Conservation (phyloP, 345 rosid genomes). For the Hevea brasiliensis region DNA sequence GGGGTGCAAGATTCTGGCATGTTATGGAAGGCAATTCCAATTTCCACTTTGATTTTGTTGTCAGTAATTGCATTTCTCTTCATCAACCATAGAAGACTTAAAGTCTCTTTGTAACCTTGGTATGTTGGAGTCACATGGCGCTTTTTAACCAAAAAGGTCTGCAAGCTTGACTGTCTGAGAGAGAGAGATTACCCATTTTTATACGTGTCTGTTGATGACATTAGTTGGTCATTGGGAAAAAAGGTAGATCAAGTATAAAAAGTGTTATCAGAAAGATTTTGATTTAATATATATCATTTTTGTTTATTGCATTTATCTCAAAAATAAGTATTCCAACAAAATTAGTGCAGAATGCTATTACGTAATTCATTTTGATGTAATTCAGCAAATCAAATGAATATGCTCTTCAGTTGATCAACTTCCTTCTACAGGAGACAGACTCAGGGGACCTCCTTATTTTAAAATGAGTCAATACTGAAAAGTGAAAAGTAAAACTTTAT, state of each 20-base stretch:
- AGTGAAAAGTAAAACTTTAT: too few relatives aligned
- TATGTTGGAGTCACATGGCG: neutral
- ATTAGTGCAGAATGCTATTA: too few relatives aligned
- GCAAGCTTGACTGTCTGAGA: neutral
- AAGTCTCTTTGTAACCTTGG: neutral
- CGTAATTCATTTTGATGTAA: neutral
- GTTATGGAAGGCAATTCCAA: neutral
- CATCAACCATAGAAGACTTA: neutral
- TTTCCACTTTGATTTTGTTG: neutral
- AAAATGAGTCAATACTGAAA: too few relatives aligned
- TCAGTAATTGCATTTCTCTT: neutral
- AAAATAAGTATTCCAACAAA: too few relatives aligned
- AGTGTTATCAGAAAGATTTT: neutral
- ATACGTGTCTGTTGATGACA: neutral
- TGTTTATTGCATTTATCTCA: too few relatives aligned
- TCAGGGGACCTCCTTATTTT: too few relatives aligned
- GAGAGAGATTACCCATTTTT: neutral
- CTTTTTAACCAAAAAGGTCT: neutral
- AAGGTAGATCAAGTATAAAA: too few relatives aligned
- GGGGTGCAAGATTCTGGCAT: neutral
- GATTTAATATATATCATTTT: neutral
- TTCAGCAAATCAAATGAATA: too few relatives aligned
- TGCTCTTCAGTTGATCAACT: neutral
- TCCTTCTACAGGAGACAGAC: neutral
- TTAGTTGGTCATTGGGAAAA: too few relatives aligned